Percentiles rank a stretch among this genome's conserved stretches.
Evolutionary conservation across 805 yeast species (phyloP).

Genomic region (Torulaspora franciscae): DNA sequence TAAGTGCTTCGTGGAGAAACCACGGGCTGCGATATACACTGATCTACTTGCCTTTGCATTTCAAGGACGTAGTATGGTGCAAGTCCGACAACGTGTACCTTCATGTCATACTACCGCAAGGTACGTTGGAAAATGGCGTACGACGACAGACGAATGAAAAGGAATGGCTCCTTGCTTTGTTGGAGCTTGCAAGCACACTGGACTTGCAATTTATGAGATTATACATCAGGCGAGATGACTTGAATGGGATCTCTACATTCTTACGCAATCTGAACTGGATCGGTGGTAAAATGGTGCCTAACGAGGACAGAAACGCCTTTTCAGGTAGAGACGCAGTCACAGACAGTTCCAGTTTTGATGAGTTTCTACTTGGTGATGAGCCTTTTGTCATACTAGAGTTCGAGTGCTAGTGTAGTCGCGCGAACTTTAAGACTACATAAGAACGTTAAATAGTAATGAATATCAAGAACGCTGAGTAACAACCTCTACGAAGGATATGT

Average conservation of each 20-base stretch:
- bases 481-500: slow-evolving; percentile 14
- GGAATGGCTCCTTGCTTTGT: slow-evolving; percentile 28
- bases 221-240: slow-evolving; percentile 22
- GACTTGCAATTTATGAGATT: slow-evolving; percentile 21
- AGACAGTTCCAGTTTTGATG: slow-evolving; percentile 10
- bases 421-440: slow-evolving; percentile 1
- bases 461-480: not conserved
- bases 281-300: slow-evolving; percentile 30
- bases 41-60: slow-evolving; percentile 26
- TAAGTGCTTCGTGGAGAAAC: slow-evolving; percentile 20
- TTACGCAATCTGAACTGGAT: slow-evolving; percentile 33
- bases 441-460: not conserved
- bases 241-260: slow-evolving; percentile 20
- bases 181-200: slow-evolving; percentile 25
- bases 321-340: slow-evolving; percentile 1
- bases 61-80: slow-evolving; percentile 25
- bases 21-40: slow-evolving; percentile 26
- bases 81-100: slow-evolving; percentile 19
- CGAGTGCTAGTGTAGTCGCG: slow-evolving; percentile 23
- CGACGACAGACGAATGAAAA: slow-evolving; percentile 17
- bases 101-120: slow-evolving; percentile 23
- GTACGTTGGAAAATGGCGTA: slow-evolving; percentile 2
- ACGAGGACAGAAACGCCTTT: slow-evolving; percentile 23
- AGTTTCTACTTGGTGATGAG: slow-evolving; percentile 26
- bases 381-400: slow-evolving; percentile 30